Evolutionary conservation across 352 stramenopile species (phyloP).

Genomic region (Phytophthora cryptogea): DNA sequence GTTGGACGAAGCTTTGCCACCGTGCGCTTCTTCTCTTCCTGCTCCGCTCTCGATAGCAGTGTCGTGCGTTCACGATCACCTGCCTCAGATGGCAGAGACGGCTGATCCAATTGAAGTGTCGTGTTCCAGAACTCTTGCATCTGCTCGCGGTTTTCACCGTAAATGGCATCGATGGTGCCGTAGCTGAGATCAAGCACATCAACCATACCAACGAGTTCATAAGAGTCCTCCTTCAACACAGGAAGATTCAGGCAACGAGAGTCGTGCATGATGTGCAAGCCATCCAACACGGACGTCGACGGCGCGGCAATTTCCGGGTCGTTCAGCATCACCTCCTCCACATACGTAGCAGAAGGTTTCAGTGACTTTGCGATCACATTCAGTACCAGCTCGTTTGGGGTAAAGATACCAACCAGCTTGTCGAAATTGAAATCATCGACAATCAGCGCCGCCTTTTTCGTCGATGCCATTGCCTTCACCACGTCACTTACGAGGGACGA

Average conservation of each 20-base stretch:
- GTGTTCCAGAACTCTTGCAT: slow-evolving; percentile 92
- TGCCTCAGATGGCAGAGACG: slow-evolving; percentile 39
- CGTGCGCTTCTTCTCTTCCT: slow-evolving; percentile 76
- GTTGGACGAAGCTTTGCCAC: slow-evolving; percentile 81
- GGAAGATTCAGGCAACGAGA: slow-evolving; percentile 84
- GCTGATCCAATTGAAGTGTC: slow-evolving; percentile 79
- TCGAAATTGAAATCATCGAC: slow-evolving; percentile 89
- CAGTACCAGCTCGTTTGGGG: slow-evolving; percentile 96
- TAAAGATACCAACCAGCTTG: slow-evolving; percentile 95
- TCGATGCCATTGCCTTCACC: slow-evolving; percentile 73
- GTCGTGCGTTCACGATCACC: slow-evolving; percentile 58
- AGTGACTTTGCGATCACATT: slow-evolving; percentile 94
- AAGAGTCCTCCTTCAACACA: slow-evolving; percentile 66
- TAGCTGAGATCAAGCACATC: slow-evolving; percentile 88
- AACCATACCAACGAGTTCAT: slow-evolving; percentile 78
- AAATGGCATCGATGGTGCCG: slow-evolving; percentile 88
- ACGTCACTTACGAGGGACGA: slow-evolving; percentile 84
- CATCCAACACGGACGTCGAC: slow-evolving; percentile 77
- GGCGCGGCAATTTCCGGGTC: slow-evolving; percentile 81
- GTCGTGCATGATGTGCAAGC: slow-evolving; percentile 90
- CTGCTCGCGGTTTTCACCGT: slow-evolving; percentile 85
- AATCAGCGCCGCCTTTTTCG: slow-evolving; percentile 93
- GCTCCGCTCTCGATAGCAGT: slow-evolving; percentile 56
- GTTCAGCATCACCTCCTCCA: slow-evolving; percentile 92
- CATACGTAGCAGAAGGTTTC: slow-evolving; percentile 84